phyloP scores from a whole-genome alignment of 2,329 filamentous ascomycete genomes.

The Cyphellophora attinorum region DNA sequence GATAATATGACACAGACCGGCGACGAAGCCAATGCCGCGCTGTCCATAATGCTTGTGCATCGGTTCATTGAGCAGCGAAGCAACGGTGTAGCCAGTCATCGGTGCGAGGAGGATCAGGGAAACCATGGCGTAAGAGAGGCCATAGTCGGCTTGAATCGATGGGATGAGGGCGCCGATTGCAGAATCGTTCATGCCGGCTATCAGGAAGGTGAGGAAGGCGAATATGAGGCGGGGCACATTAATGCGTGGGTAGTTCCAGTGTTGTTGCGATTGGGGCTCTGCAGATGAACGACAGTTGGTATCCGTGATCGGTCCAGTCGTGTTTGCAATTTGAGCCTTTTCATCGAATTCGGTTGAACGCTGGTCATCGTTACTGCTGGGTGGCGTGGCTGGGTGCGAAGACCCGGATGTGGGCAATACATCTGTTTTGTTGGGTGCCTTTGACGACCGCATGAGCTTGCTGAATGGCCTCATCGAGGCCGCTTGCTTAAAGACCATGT shows the following conservation, averaged over 20 bases:
- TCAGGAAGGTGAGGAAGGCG: conserved; percentile 47
- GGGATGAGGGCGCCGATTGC: conserved; percentile 34
- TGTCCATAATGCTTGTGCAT: conserved; percentile 47
- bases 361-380: too few relatives aligned
- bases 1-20: conserved; percentile 25
- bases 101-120: conserved; percentile 42
- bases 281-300: too few relatives aligned
- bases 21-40: conserved; percentile 61
- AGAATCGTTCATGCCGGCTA: conserved; percentile 48
- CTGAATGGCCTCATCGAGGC: too few relatives aligned
- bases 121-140: conserved; percentile 34
- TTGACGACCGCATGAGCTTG: too few relatives aligned
- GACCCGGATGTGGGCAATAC: too few relatives aligned
- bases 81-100: conserved; percentile 36
- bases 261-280: too few relatives aligned
- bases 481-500: too few relatives aligned
- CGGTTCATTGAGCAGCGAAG: conserved; percentile 34
- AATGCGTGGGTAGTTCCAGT: conserved; percentile 52
- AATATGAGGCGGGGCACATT: conserved; percentile 41
- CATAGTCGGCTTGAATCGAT: conserved; percentile 33
- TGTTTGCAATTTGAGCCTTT: too few relatives aligned
- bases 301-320: too few relatives aligned
- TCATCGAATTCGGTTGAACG: too few relatives aligned
- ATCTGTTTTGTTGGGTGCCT: too few relatives aligned
- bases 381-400: too few relatives aligned